These are phyloP conservation scores for Arthroderma uncinatum DNA, from an alignment of 2,329 filamentous ascomycete species.

Conservation along the genomic window DNA sequence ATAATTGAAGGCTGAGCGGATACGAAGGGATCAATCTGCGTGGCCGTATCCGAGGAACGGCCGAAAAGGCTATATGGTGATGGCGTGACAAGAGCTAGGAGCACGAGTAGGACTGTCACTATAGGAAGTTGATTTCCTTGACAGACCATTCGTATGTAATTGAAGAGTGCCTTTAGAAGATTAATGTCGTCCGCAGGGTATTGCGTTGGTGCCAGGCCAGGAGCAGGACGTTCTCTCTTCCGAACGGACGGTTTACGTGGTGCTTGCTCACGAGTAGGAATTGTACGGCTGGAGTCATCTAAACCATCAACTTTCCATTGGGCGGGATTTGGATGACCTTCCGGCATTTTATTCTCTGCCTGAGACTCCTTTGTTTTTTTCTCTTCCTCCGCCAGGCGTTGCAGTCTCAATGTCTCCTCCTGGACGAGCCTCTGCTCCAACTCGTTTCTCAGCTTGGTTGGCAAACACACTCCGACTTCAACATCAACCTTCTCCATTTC, in stretches of 20 bases:
- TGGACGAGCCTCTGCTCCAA: constrained; percentile 38
- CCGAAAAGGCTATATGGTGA: neutral
- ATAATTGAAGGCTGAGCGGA: neutral
- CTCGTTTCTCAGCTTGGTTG: constrained; percentile 40
- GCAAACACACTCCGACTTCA: constrained; percentile 65
- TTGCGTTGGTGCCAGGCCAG: neutral
- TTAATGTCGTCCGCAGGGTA: neutral
- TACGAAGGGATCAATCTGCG: neutral
- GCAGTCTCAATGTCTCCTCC: constrained; percentile 26
- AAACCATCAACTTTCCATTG: constrained; percentile 17
- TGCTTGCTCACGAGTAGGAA: neutral
- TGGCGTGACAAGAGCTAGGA: constrained; percentile 1
- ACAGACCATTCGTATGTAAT: constrained; percentile 3
- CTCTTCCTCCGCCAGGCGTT: neutral
- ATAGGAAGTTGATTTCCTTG: neutral
- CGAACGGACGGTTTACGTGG: neutral
- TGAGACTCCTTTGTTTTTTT: neutral
- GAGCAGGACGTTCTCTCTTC: neutral
- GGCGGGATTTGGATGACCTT: neutral
- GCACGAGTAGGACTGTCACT: neutral
- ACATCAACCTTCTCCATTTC: constrained; percentile 99
- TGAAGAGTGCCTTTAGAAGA: neutral
- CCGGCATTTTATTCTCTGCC: neutral
- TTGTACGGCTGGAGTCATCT: constrained; percentile 22
- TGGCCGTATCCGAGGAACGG: neutral